Base-by-base conservation (phyloP, 371 early-diverging fungal species). In the Lichtheimia ramosa region DNA sequence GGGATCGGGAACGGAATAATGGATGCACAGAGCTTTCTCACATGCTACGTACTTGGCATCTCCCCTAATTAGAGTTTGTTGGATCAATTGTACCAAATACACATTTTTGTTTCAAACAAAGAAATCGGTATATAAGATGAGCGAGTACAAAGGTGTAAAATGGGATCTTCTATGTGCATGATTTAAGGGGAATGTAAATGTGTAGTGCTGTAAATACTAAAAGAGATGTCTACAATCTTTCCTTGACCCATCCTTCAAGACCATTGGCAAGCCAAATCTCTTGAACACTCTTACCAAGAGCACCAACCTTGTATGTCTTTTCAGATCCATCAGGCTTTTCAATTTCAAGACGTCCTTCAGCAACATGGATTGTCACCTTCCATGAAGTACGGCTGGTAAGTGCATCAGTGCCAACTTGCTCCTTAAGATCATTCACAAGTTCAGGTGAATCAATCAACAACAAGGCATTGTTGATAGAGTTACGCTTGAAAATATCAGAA, bases 391-490 rank as follows among this genome's bases (percentile, higher is more conserved):
- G 83, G 56, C 83, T 75, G 0, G 92, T 93, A 67, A 88, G 62
- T 25, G 66, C 74, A 18, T 63, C 59, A 8, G 72, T 73, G 54
- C 78, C 82, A 24, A 75, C 62, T 46, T 53, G 70, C 40, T 58
- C 34, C 57, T 86, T 83, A 54, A 96, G 69, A 61, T 88, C 88
- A 16, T 79, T 58, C 14, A 96, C 92, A 5, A 97, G 75, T 52
- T 83, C 86, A 3, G 95, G 92, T n/a, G 85, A 85, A 70, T 95
- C 96, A 43, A 96, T 84, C 48, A 93, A 83, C 40, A 95, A 69
- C 14, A 97, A 79, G 4, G 95, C 96, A 70, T 97, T 97, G 82
- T 97, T 97, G 69, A 97, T 90, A 16, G 96, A 94, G 62, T 97
- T 97, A 52, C 98, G 90, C 82, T 96, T 97, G 74, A 93, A 97